These are phyloP conservation scores for Phytopythium ostracodes DNA, from an alignment of 352 stramenopile genomes.

Conservation along the genomic window DNA sequence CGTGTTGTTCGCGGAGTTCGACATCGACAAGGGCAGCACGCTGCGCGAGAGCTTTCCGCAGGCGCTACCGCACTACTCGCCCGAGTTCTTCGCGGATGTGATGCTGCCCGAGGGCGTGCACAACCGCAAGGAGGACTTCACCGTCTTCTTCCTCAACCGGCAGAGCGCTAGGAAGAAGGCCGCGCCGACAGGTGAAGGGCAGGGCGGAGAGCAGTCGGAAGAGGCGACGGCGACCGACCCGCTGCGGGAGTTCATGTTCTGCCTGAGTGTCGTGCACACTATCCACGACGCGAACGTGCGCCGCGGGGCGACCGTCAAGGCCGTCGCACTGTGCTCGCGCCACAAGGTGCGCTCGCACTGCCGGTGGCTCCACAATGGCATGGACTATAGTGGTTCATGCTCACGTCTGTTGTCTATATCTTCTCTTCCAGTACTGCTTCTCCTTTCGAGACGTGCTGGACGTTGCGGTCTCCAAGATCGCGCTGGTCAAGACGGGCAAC, in stretches of 20 bases:
- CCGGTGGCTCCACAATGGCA: neutral
- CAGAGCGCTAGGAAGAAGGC: slow-evolving; percentile 20
- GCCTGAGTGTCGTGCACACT: slow-evolving; percentile 81
- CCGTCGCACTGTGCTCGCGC: slow-evolving; percentile 75
- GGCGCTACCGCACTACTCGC: slow-evolving; percentile 67
- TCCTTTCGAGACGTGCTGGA: slow-evolving; percentile 73
- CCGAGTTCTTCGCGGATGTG: slow-evolving; percentile 88
- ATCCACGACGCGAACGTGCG: slow-evolving; percentile 68
- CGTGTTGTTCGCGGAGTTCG: slow-evolving; percentile 83
- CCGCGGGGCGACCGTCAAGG: slow-evolving; percentile 76
- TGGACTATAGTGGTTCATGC: neutral
- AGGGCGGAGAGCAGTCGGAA: neutral
- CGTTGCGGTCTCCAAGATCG: slow-evolving; percentile 67
- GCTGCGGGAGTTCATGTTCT: slow-evolving; percentile 83
- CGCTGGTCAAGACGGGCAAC: slow-evolving; percentile 33
- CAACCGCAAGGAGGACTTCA: slow-evolving; percentile 84
- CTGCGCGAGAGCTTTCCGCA: slow-evolving; percentile 65
- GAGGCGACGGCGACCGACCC: slow-evolving; percentile 21
- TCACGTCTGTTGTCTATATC: slow-evolving; percentile 12
- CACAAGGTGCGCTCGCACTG: slow-evolving; percentile 36
- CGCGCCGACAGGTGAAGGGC: neutral
- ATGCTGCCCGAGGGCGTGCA: slow-evolving; percentile 88
- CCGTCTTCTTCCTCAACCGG: slow-evolving; percentile 87
- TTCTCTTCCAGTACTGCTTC: slow-evolving; percentile 44
- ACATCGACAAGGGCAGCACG: slow-evolving; percentile 86